Evolutionary conservation across 306 rosid species (phyloP).

Genomic region (Benincasa hispida): DNA sequence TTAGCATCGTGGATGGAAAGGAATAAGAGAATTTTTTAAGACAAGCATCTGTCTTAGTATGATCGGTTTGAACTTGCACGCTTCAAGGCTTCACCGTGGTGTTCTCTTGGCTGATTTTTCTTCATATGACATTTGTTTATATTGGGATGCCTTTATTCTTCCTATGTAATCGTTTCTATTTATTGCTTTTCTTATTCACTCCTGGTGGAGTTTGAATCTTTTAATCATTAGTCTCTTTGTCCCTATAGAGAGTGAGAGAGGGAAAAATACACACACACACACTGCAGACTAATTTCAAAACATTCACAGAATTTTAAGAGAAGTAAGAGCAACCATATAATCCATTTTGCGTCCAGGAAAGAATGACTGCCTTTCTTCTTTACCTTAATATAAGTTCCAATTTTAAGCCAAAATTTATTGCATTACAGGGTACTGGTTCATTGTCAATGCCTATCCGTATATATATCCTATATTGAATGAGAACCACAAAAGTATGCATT

Average conservation of each 20-base stretch:
- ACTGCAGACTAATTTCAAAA: background rate
- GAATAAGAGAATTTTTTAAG: background rate
- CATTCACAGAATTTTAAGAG: background rate
- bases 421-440: background rate
- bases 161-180: background rate
- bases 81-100: background rate
- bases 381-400: background rate
- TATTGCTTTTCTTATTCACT: background rate
- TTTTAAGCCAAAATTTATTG: background rate
- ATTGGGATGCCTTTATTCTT: background rate
- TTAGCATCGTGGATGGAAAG: background rate
- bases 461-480: background rate
- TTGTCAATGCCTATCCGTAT: background rate
- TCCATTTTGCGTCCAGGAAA: background rate
- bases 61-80: background rate
- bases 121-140: background rate
- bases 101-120: background rate
- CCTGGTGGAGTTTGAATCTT: background rate
- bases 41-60: background rate
- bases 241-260: no score
- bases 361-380: background rate
- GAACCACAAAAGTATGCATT: background rate
- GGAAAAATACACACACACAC: no score
- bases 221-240: background rate
- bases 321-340: background rate